Base-by-base conservation (phyloP, 2,329 filamentous ascomycete genomes). In the Zopfia rhizophila region DNA sequence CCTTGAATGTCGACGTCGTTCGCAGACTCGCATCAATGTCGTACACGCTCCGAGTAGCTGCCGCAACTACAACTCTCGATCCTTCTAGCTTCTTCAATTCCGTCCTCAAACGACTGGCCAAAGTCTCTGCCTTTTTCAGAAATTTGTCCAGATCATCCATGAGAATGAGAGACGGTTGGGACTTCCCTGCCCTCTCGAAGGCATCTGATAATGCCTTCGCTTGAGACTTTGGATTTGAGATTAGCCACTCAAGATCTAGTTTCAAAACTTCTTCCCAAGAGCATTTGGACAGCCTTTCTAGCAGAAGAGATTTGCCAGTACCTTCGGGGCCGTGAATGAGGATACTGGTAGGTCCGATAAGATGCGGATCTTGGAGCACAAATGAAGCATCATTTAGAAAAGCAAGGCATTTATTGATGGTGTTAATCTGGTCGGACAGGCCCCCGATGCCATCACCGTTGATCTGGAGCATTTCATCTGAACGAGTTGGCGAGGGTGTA, bases 251-350 rank as follows among this genome's bases (percentile, higher is more conserved):
- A 5, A 76, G 74, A 42, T 81, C 76, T 41, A 92, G 75, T 42
- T 76, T 80, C 55, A 88, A 81, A 1, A 91, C 83, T 28, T 82
- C 83, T 16, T 83, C 84, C 89, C 91, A 96, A 0, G 85, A 83
- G 5, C 77, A 79, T 22, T 69, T 53, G 7, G 85, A 82, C 14
- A 97, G 78, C 22, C 83, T 82, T 12, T 87, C 70, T 1, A 97
- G 75, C 0, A 97, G 76, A 53, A 88, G 80, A 0, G 85, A 88
- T 74, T 97, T 97, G 17, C 93, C 93, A 0, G 90, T 95, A 8
- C 93, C 92, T 51, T 84, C 83, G 13, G 89, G 86, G 11, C 93
- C 93, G 66, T 95, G 87, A 4, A 97, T 77, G 17, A 94, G 79
- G 24, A 94, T 80, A 0, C 84, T 85, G 39, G 82, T 66, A 32